Percentiles rank a stretch among this genome's conserved stretches.
Evolutionary conservation across 306 rosid species (phyloP).

Genomic region (Oemleria cerasiformis): DNA sequence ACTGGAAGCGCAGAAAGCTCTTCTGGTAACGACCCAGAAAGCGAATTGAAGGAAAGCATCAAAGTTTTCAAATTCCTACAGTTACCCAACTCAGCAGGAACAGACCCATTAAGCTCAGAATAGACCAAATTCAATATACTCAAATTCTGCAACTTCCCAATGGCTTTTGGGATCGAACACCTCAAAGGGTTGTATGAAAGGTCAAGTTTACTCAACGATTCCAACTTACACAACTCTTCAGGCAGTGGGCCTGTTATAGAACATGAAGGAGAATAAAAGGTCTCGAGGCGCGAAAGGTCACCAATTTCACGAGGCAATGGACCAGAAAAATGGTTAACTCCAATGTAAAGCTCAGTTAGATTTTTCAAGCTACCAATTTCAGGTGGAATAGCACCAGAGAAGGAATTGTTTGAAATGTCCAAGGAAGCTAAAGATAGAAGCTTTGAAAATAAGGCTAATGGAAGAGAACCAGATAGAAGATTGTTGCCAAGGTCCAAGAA

Average conservation of each 20-base stretch:
- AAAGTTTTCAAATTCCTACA: slow-evolving; percentile 60
- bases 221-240: slow-evolving; percentile 57
- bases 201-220: slow-evolving; percentile 60
- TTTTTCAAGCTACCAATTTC: slow-evolving; percentile 60
- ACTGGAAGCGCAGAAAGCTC: slow-evolving; percentile 77
- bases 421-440: slow-evolving; percentile 53
- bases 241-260: slow-evolving; percentile 85
- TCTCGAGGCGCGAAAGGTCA: slow-evolving; percentile 54
- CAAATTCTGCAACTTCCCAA: slow-evolving; percentile 68
- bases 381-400: slow-evolving; percentile 65
- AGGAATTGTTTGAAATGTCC: slow-evolving; percentile 82
- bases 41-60: slow-evolving; percentile 76
- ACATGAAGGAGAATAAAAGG: slow-evolving; percentile 57
- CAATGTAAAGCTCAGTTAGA: slow-evolving; percentile 65
- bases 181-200: slow-evolving; percentile 81
- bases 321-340: slow-evolving; percentile 62
- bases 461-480: slow-evolving; percentile 69
- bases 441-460: slow-evolving; percentile 52
- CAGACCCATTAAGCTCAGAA: slow-evolving; percentile 68
- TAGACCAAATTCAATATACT: slow-evolving; percentile 52
- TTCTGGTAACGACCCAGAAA: slow-evolving; percentile 75
- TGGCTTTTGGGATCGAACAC: slow-evolving; percentile 72
- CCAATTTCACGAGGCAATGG: slow-evolving; percentile 73
- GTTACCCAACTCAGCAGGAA: slow-evolving; percentile 80
- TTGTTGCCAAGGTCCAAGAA: slow-evolving; percentile 73